Evolutionary conservation across 768 basidiomycete genomes (phyloP).

Genomic region (Russula emetica): DNA sequence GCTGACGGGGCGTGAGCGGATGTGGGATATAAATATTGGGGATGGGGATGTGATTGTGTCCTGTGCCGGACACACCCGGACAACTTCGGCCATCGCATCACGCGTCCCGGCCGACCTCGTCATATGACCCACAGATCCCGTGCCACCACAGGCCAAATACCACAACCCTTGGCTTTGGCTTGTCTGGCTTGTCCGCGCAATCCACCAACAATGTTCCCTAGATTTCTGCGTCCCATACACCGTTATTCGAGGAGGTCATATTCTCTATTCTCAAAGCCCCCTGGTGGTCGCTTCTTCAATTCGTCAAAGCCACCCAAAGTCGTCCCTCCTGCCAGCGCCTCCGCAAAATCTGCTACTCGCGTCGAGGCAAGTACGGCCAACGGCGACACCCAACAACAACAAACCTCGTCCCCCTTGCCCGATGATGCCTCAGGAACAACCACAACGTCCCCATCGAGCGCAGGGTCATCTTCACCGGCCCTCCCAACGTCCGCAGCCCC

Average conservation of each 20-base stretch:
- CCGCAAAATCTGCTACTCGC: slow-evolving; percentile 37
- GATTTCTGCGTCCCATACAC: slow-evolving; percentile 21
- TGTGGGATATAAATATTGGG: not conserved
- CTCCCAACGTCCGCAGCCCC: slow-evolving; percentile 6
- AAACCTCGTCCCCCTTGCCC: not conserved
- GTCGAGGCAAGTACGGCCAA: slow-evolving; percentile 40
- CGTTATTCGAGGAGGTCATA: slow-evolving; percentile 50
- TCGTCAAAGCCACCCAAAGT: slow-evolving; percentile 63
- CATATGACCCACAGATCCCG: not conserved
- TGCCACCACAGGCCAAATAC: too few relatives aligned
- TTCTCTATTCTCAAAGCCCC: slow-evolving; percentile 74
- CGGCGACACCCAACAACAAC: slow-evolving; percentile 15
- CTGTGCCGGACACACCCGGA: too few relatives aligned
- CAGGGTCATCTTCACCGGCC: not conserved
- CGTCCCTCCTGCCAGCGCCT: slow-evolving; percentile 32
- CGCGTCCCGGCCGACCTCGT: not conserved
- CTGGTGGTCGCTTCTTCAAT: slow-evolving; percentile 70
- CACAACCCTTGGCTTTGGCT: too few relatives aligned
- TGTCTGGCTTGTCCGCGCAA: not conserved
- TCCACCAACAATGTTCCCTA: slow-evolving; percentile 18
- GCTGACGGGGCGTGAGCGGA: not conserved
- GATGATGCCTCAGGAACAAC: slow-evolving; percentile 15
- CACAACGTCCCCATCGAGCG: not conserved
- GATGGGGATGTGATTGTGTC: not conserved
- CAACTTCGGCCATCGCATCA: not conserved